Base-by-base conservation (phyloP, 371 early-diverging fungal species). In the Mortierella sp. region DNA sequence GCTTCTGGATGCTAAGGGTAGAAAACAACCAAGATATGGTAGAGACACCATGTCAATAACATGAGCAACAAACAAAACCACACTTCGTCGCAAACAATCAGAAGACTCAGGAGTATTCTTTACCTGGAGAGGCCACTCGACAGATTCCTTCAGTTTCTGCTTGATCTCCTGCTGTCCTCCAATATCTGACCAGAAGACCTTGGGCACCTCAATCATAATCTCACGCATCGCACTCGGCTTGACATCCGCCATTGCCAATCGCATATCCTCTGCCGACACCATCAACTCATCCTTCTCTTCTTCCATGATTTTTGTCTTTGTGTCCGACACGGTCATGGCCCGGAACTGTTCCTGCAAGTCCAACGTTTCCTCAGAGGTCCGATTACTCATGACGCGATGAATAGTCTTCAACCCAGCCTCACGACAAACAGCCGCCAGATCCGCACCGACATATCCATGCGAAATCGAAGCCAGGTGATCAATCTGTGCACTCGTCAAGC, bases 371-470 rank as follows among this genome's bases (percentile, higher is more conserved):
- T 61, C 61, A 26, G 19, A 26, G 6, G 29, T 47, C 19, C 66
- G 53, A 16, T 64, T 65, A 1, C 66, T 34, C 66, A 89, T 86
- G 55, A 85, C 86, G 34, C 95, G 83, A 74, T 93, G 86, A 26
- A 99, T 94, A 29, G 96, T 94, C 45, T 90, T 89, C 8, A 98
- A 71, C 9, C 97, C 97, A 5, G 98, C 98, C 75, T 98, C 98
- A 31, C 95, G 89, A 71, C 93, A 91, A 2, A 98, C 90, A 9
- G 94, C 95, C 0, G 95, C 94, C 37, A 99, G 82, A 88, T 99
- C 99, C 1, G 99, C 99, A n/a, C 99, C 99, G 39, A 98, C 98
- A 86, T 95, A 99, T 0, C 99, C 99, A 79, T 99, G 98, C 0
- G 95, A 89, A 53, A 83, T 86, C 1, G 86, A 88, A 0, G 98